Conservation (phyloP, 2,329 filamentous ascomycete species). For the Drechslera avenae region DNA sequence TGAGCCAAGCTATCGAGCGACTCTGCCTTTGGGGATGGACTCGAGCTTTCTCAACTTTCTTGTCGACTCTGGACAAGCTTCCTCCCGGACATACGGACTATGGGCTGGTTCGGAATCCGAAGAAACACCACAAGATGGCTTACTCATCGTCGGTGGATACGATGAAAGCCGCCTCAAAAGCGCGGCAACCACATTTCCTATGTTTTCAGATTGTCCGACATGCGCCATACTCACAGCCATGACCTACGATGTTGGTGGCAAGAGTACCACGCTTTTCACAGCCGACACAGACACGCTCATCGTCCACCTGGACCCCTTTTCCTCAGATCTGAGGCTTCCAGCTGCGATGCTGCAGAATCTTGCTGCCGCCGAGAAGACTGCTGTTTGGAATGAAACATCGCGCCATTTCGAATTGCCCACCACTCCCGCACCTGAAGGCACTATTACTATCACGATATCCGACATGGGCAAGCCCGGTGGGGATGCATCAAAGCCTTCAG, state of each 20-base stretch:
- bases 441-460: conserved; percentile 24
- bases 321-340: conserved; percentile 17
- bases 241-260: conserved; percentile 21
- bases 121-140: conserved; percentile 21
- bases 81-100: conserved; percentile 23
- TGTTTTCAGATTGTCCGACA: conserved; percentile 26
- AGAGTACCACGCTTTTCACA: conserved; percentile 20
- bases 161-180: conserved; percentile 21
- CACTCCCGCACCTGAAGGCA: conserved; percentile 17
- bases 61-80: conserved; percentile 23
- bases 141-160: conserved; percentile 23
- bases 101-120: conserved; percentile 26
- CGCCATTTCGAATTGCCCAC: conserved; percentile 22
- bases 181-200: conserved; percentile 22
- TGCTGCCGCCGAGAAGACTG: conserved; percentile 19
- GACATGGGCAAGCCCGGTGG: conserved; percentile 16
- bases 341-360: conserved; percentile 19
- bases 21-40: conserved; percentile 20
- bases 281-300: conserved; percentile 16
- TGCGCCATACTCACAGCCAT: conserved; percentile 27
- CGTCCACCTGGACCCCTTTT: conserved; percentile 22
- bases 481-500: conserved; percentile 23
- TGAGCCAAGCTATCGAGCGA: conserved; percentile 15
- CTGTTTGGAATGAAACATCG: conserved; percentile 23
- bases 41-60: conserved; percentile 23